A percentile compares a stretch with the other conserved stretches of the same genome.
Conservation (phyloP, 805 yeast species). For the Saitoella complicata region DNA sequence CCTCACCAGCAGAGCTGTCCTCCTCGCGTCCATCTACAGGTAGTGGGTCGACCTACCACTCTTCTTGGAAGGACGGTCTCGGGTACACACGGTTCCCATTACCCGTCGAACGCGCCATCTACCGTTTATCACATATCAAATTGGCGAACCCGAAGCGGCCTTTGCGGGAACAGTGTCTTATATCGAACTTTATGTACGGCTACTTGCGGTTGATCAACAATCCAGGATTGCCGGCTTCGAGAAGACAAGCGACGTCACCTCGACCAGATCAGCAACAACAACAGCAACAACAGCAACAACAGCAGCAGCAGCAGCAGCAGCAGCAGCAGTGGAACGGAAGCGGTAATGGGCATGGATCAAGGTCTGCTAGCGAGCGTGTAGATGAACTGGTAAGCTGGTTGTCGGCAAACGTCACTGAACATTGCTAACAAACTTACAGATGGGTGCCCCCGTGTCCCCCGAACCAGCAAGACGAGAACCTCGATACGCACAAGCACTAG, state of each 20-base stretch:
- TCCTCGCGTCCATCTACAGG: neutral
- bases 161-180: constrained; percentile 74
- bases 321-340: constrained; percentile 8
- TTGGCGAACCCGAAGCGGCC: constrained; percentile 89
- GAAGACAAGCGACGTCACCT: constrained; percentile 6
- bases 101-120: constrained; percentile 91
- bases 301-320: constrained; percentile 8
- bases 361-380: neutral
- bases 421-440: no score
- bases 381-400: no score
- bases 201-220: constrained; percentile 77
- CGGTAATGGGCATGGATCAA: neutral
- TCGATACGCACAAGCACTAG: no score
- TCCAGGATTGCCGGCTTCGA: constrained; percentile 29
- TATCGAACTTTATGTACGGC: constrained; percentile 95
- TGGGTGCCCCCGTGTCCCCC: no score
- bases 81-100: constrained; percentile 52
- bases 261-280: neutral
- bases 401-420: no score
- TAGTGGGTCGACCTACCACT: neutral
- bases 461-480: no score
- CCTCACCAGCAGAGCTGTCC: neutral
- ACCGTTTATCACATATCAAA: constrained; percentile 80
- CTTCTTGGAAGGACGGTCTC: constrained; percentile 3
- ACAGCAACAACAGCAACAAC: constrained; percentile 22